A percentile compares a stretch with the other conserved stretches of the same genome.
Evolutionary conservation across 192 early-diverging fungal species (phyloP).

Genomic region (Chytriomyces confervae): DNA sequence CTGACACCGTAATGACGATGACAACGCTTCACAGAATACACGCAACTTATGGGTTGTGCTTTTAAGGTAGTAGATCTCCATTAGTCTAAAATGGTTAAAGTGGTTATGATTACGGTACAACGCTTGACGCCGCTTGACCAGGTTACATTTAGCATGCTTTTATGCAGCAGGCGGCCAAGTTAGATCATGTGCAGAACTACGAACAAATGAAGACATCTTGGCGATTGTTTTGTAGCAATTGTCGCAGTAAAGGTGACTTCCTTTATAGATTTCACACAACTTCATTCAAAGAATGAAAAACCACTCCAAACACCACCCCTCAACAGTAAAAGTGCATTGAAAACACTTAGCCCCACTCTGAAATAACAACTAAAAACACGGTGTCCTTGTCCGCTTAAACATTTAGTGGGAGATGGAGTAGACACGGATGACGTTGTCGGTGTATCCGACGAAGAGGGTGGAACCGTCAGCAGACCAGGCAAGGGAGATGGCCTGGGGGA

Average conservation of each 20-base stretch:
- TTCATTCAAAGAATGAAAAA: slow-evolving; percentile 7
- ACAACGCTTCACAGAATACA: too few species aligned
- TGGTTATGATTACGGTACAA: too few species aligned
- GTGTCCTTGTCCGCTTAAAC: not conserved
- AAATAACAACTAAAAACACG: not conserved
- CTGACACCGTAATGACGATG: too few species aligned
- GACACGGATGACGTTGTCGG: slow-evolving; percentile 81
- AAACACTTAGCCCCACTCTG: slow-evolving; percentile 8
- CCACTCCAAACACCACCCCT: slow-evolving; percentile 4
- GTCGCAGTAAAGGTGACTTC: not conserved
- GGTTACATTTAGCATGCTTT: too few species aligned
- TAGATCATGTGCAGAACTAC: too few species aligned
- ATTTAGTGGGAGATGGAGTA: slow-evolving; percentile 47
- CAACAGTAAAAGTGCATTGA: not conserved
- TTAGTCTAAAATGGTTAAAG: too few species aligned
- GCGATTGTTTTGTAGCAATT: too few species aligned
- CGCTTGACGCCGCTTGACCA: too few species aligned
- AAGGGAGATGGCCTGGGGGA: slow-evolving; percentile 92
- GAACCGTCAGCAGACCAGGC: slow-evolving; percentile 99
- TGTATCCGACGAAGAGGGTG: slow-evolving; percentile 98
- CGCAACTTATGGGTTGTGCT: too few species aligned
- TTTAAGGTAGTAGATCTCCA: too few species aligned
- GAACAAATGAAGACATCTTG: too few species aligned
- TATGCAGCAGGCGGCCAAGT: too few species aligned
- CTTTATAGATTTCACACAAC: not conserved